Evolutionary conservation across 225 moss, liverwort and hornwort species (phyloP).

Genomic region (Sphagnum tenellum): DNA sequence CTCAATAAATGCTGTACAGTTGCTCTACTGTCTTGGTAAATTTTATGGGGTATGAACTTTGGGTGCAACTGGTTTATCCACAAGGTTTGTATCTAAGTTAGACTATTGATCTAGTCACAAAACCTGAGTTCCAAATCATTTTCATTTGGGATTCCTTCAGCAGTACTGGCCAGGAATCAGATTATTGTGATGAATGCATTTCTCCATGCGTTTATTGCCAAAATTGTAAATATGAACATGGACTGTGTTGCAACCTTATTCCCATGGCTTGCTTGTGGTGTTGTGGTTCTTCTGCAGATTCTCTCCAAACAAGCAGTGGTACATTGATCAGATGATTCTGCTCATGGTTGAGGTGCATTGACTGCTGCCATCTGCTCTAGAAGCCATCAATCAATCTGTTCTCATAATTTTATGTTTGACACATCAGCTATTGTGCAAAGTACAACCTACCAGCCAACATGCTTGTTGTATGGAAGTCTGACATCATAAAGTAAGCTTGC

Average conservation of each 20-base stretch:
- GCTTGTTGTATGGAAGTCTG: background rate
- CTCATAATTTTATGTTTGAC: background rate
- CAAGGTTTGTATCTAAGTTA: too few species aligned
- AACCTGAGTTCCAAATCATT: too few species aligned
- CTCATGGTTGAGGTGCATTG: slow-evolving; percentile 42
- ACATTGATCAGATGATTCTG: slow-evolving; percentile 46
- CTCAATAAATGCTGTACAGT: too few species aligned
- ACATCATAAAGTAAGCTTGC: too few species aligned
- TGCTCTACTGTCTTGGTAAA: too few species aligned
- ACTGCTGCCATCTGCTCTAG: background rate
- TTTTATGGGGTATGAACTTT: too few species aligned
- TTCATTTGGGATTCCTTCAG: too few species aligned
- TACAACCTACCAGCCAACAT: background rate
- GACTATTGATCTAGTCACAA: too few species aligned
- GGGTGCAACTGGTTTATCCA: background rate
- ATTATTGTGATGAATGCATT: background rate
- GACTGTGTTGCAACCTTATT: background rate
- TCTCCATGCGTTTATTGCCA: background rate
- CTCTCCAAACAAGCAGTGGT: slow-evolving; percentile 50
- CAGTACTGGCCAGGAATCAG: too few species aligned
- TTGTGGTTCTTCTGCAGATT: slow-evolving; percentile 23
- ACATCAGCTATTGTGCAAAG: background rate
- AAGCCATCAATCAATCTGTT: background rate
- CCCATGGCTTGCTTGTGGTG: too few species aligned
- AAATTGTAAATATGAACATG: background rate